Base-by-base conservation (phyloP, 2,329 filamentous ascomycete species). In the Penicillium sp. region DNA sequence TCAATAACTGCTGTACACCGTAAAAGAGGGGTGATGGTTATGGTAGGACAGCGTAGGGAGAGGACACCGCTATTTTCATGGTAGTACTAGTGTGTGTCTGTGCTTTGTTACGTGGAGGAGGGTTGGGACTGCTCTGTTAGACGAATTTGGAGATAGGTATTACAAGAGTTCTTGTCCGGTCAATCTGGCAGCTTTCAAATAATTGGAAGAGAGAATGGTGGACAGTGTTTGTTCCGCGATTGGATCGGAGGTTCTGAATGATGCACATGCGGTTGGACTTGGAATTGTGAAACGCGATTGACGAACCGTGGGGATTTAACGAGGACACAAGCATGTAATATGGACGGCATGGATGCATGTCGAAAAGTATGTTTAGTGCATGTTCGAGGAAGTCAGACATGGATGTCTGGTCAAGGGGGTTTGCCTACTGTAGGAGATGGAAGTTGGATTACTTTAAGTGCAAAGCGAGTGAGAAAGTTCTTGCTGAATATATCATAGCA, bases 191-290 rank as follows among this genome's bases (percentile, higher is more conserved):
- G 12, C 45, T 49, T 28, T 33, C 24, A 17, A 17, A 47, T n/a
- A 13, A 24, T 5, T 17, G 24, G 22, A 17, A 10, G 8, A 15
- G 6, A 12, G 22, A 40, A 2, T 17, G n/a, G 19, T 28, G 50
- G 35, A 17, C 2, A 4, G 33, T n/a, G 51, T 26, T 38, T 28
- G 12, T 54, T 54, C 51, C 33, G 51, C 51, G 51, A 54, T 38
- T 38, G 51, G 33, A 54, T 54, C 51, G 35, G 51, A 54, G 51
- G 51, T 40, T 54, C 37, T 40, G 33, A 0, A 4, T 13, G 35
- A 26, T 38, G 51, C 15, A 9, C 4, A 40, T 54, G 51, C 51
- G 24, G 51, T 13, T 40, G 45, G 7, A n/a, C 28, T 26, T 30
- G 45, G 26, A 33, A 54, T 28, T 17, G 51, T 40, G 33, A n/a